Conservation (phyloP, 257 asterid genomes). For the Solanum ossicruentum region DNA sequence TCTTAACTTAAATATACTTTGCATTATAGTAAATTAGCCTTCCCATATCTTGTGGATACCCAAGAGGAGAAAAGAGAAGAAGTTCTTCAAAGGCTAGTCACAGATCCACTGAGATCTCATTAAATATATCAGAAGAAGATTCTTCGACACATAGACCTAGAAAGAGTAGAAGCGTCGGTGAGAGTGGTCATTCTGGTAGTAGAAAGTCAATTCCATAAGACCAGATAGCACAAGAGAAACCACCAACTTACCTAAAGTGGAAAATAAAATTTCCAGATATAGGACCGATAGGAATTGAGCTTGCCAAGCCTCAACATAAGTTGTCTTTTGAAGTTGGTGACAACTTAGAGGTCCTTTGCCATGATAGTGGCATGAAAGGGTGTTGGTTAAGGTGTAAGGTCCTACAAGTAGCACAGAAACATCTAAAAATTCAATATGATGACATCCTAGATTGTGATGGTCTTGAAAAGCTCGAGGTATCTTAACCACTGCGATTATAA, state of each 20-base stretch:
- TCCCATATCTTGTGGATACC: not conserved
- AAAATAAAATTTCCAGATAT: not conserved
- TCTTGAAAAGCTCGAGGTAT: not conserved
- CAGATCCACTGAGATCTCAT: not conserved
- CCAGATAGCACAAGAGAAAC: not conserved
- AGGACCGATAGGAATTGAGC: not conserved
- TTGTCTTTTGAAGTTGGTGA: not conserved
- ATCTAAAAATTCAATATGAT: conserved; percentile 28
- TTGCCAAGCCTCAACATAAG: not conserved
- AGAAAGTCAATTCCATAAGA: not conserved
- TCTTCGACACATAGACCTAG: not conserved
- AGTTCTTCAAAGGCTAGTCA: conserved; percentile 8
- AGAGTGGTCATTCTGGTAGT: not conserved
- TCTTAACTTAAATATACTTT: not conserved
- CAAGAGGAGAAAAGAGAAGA: not conserved
- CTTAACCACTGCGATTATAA: not conserved
- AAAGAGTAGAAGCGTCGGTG: not conserved
- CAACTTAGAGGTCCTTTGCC: not conserved
- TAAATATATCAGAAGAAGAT: not conserved
- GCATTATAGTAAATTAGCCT: not conserved
- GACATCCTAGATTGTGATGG: not conserved
- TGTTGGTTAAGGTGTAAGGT: conserved; percentile 33
- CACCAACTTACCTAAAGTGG: not conserved
- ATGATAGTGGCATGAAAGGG: conserved; percentile 46
- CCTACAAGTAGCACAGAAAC: conserved; percentile 8